A percentile compares a stretch with the other conserved stretches of the same genome.
Conservation (phyloP, 2,329 filamentous ascomycete genomes). For the Diaporthe capsici region DNA sequence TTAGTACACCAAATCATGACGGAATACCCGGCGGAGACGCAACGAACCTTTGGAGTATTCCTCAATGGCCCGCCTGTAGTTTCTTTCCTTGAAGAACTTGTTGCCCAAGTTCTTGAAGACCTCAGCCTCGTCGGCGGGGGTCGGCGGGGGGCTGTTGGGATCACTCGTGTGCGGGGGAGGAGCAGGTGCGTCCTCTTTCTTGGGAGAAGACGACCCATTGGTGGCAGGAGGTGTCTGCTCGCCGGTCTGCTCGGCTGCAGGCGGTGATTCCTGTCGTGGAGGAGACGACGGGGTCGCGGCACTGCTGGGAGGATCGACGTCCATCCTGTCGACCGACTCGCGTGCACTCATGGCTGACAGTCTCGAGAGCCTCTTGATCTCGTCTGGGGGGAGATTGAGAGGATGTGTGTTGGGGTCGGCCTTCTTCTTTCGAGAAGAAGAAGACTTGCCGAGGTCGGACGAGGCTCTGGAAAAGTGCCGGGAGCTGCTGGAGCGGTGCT, state of each 20-base stretch:
- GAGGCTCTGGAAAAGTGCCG: constrained; percentile 63
- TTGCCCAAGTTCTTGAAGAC: constrained; percentile 93
- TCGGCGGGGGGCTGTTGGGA: constrained; percentile 70
- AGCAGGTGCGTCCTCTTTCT: constrained; percentile 68
- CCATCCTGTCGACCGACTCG: constrained; percentile 72
- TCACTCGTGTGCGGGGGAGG: constrained; percentile 81
- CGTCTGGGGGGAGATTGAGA: constrained; percentile 90
- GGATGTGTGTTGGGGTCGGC: constrained; percentile 83
- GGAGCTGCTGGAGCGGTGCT: constrained; percentile 50
- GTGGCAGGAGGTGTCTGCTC: constrained; percentile 69
- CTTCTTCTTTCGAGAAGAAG: constrained; percentile 65
- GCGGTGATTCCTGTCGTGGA: constrained; percentile 59
- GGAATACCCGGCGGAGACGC: constrained; percentile 40
- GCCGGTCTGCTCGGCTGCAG: constrained; percentile 54
- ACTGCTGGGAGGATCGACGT: constrained; percentile 74
- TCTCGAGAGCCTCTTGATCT: constrained; percentile 82
- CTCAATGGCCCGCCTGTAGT: constrained; percentile 88
- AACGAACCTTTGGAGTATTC: constrained; percentile 91
- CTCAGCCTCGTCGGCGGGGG: constrained; percentile 82
- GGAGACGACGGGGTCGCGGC: constrained; percentile 67
- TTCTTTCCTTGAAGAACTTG: constrained; percentile 95
- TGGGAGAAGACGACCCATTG: constrained; percentile 57
- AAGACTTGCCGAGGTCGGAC: constrained; percentile 61
- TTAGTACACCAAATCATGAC: constrained; percentile 16
- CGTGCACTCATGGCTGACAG: constrained; percentile 74